Percentiles rank a stretch among this genome's conserved stretches.
Conservation (phyloP, 495 filamentous ascomycete genomes). For the Talaromyces borbonicus region DNA sequence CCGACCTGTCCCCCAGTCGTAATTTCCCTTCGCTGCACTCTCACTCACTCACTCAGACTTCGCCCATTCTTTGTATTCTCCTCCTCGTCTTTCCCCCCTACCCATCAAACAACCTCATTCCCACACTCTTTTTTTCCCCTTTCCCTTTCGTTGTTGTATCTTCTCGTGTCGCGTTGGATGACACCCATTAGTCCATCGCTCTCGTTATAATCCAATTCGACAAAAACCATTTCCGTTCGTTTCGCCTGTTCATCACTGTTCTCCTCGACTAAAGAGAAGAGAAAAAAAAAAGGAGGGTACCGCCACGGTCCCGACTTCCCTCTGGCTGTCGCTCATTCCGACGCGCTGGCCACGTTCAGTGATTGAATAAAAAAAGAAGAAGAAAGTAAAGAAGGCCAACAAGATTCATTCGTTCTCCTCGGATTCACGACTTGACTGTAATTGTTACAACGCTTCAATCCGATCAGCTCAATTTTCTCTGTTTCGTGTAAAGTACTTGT, state of each 20-base stretch:
- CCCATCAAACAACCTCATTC: neutral
- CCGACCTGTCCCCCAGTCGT: neutral
- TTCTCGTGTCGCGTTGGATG: no score
- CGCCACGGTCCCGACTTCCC: no score
- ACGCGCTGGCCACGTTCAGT: conserved; percentile 1
- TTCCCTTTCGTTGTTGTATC: neutral
- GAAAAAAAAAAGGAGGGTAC: neutral
- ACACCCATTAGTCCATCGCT: no score
- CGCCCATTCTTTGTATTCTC: no score
- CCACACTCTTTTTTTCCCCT: neutral
- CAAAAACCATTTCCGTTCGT: neutral
- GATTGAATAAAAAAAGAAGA: neutral
- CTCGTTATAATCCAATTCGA: no score
- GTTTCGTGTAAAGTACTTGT: no score
- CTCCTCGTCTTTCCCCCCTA: no score
- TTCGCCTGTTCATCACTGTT: neutral
- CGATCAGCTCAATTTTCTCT: neutral
- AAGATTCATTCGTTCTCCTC: neutral
- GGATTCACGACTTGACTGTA: neutral
- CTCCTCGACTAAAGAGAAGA: neutral
- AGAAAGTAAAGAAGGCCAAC: neutral
- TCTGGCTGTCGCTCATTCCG: no score
- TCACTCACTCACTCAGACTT: neutral
- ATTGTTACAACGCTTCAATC: neutral
- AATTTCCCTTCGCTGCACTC: neutral